Base-by-base conservation (phyloP, 2,329 filamentous ascomycete species). In the Metarhizium sp. region DNA sequence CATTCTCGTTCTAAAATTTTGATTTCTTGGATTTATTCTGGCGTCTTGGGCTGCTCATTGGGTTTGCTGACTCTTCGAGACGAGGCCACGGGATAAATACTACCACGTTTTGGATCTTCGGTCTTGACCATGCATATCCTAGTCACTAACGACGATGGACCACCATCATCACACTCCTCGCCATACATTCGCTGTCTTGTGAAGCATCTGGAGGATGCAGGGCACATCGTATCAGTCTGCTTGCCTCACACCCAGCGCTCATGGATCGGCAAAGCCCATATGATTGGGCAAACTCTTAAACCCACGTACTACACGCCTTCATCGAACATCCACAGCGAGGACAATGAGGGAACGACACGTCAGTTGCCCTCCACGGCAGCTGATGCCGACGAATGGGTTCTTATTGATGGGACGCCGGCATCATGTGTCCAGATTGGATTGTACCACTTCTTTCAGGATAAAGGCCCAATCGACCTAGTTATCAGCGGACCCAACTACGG, bases 251-350 rank as follows among this genome's bases (percentile, higher is more conserved):
- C 86, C 6, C 94, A 99, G 73, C 85, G 92, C 59, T 96, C 91
- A 55, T 99, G 94, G 94, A 97, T 99, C 65, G 92, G 92, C 64
- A 99, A 99, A 77, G 94, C 94, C 2, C 94, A 97, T 72, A 88
- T 97, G 66, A 91, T 97, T 64, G 92, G 92, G 55, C 87, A 92
- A 69, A 88, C 88, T 10, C 82, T 95, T 59, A 90, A 86, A 68
- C 91, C 91, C 8, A 79, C 82, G 32, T 96, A 95, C 75, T 96
- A 91, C 75, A 87, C 87, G 1, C 81, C 81, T 14, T 76, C 69
- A n/a, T 58, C 67, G 42, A 67, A 68, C 16, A 66, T 72, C 32
- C 70, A 75, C 58, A 70, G 70, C 52, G 71, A 71, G 32, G 69
- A 71, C 52, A 66, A 72, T 53, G 84, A 89, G 59, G 87, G 87